Evolutionary conservation across 352 stramenopile species (phyloP), one percentile per base, ranked within the genome.

Genomic region (Pythium insidiosum): DNA sequence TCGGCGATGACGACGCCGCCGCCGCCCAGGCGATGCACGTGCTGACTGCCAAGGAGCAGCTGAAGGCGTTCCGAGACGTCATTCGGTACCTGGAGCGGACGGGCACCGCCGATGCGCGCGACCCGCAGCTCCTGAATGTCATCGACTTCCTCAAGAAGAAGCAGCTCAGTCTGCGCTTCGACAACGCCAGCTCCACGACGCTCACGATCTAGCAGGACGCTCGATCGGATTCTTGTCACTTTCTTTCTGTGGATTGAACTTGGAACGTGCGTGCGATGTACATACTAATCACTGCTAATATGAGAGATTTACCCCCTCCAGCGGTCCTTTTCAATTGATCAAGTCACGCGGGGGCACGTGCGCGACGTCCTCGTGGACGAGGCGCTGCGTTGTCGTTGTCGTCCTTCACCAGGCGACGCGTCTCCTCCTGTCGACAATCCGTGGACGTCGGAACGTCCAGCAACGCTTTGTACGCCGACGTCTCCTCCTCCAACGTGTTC

Each of bases 131-230:
- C 38, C 57, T 82, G 29, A 84, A 61, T 42, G 77, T 93, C 33
- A 79, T 93, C 28, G 75, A 90, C 30, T 87, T 87, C 49, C 59
- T 93, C 9, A 93, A 93, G 61, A 93, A 93, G 63, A 90, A 93
- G 55, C 80, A 90, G 58, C 66, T 93, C 26, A 88, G 71, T 38
- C 66, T 93, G 30, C 80, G 80, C 30, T 88, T 93, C 39, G 79
- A 90, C 68, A 88, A 86, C 42, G 80, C 77, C 41, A 88, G 77
- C 54, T 88, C 80, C 36, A 79, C 77, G 28, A 75, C 77, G 23
- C 69, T 93, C 42, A 88, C 80, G 25, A 89, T 93, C 56, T 93
- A 80, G 71, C 29, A 26, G 44, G 4, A n/a, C 30, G 43, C 10
- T 3, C 4, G 11, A 26, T 12, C 26, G 11, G 24, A n/a, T n/a